Evolutionary conservation across 768 basidiomycete genomes (phyloP).

Genomic region (Lactarius hatsudake): DNA sequence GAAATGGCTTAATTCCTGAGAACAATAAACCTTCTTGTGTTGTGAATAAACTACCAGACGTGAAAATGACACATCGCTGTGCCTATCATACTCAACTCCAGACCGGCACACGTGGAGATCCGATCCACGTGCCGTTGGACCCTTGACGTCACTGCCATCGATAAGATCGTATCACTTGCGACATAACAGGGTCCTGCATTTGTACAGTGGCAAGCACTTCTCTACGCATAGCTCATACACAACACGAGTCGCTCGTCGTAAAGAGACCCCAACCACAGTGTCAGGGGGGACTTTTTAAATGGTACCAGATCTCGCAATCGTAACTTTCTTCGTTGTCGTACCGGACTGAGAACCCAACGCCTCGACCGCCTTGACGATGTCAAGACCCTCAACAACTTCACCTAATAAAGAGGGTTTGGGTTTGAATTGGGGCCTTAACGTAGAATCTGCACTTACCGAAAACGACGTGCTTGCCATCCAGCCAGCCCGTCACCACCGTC

Average conservation of each 20-base stretch:
- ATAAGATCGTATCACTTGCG: slow-evolving; percentile 11
- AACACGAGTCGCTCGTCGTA: slow-evolving; percentile 10
- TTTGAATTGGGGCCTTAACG: background rate
- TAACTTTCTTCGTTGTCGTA: slow-evolving; percentile 43
- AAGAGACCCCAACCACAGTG: background rate
- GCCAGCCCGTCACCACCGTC: slow-evolving; percentile 72
- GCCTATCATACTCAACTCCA: no score
- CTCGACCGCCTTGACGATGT: slow-evolving; percentile 50
- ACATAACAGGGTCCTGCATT: background rate
- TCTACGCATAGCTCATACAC: slow-evolving; percentile 14
- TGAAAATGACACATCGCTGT: no score
- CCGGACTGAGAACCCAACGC: slow-evolving; percentile 40
- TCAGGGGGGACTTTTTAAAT: slow-evolving; percentile 31
- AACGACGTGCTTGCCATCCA: slow-evolving; percentile 82
- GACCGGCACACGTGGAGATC: no score
- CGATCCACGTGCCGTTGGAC: slow-evolving; percentile 1
- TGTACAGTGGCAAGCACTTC: slow-evolving; percentile 17
- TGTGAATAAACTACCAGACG: background rate
- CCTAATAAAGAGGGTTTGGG: slow-evolving; percentile 35
- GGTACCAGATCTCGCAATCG: slow-evolving; percentile 55
- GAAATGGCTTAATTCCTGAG: background rate
- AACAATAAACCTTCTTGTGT: background rate
- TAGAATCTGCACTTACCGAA: slow-evolving; percentile 53
- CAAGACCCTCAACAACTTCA: slow-evolving; percentile 65
- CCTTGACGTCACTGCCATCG: slow-evolving; percentile 21